A percentile compares a stretch with the other conserved stretches of the same genome.
phyloP scores from a whole-genome alignment of 2,329 filamentous ascomycete species.

The Trichoderma sp. region DNA sequence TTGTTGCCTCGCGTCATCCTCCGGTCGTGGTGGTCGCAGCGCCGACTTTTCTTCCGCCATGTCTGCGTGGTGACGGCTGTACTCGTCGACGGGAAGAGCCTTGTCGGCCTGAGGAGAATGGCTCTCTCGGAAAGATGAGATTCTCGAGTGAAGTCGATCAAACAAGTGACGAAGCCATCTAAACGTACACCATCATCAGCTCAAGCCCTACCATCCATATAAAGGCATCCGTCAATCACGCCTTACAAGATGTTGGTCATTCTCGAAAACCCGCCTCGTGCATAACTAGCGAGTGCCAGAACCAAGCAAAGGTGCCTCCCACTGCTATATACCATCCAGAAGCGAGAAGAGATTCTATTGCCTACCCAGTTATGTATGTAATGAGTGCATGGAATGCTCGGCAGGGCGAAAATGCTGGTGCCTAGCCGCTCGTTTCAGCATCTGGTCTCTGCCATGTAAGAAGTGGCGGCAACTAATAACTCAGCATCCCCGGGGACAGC shows the following conservation, averaged over 20 bases:
- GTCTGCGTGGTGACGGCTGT: neutral
- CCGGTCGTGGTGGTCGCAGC: slow-evolving; percentile 3
- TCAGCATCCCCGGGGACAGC: neutral
- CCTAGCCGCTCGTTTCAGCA: slow-evolving; percentile 28
- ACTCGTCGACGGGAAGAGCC: neutral
- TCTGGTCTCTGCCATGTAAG: slow-evolving; percentile 15
- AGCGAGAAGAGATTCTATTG: neutral
- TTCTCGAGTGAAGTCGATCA: slow-evolving; percentile 14
- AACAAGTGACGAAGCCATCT: slow-evolving; percentile 25
- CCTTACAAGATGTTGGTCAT: slow-evolving; percentile 26
- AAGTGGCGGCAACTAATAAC: slow-evolving; percentile 15
- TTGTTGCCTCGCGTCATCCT: neutral
- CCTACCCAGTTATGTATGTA: neutral
- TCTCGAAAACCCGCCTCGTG: neutral
- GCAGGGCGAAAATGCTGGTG: slow-evolving; percentile 29
- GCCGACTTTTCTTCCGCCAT: slow-evolving; percentile 23
- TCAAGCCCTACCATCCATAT: neutral
- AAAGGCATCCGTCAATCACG: neutral
- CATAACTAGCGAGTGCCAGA: neutral
- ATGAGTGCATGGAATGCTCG: slow-evolving; percentile 12
- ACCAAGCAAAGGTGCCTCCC: neutral
- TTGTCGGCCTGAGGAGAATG: neutral
- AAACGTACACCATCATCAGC: neutral
- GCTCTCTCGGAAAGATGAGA: slow-evolving; percentile 4
- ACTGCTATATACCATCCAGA: neutral